Evolutionary conservation across 495 filamentous ascomycete genomes (phyloP), one percentile per base, ranked within the genome.

Genomic region (Bathelium albidoporum): DNA sequence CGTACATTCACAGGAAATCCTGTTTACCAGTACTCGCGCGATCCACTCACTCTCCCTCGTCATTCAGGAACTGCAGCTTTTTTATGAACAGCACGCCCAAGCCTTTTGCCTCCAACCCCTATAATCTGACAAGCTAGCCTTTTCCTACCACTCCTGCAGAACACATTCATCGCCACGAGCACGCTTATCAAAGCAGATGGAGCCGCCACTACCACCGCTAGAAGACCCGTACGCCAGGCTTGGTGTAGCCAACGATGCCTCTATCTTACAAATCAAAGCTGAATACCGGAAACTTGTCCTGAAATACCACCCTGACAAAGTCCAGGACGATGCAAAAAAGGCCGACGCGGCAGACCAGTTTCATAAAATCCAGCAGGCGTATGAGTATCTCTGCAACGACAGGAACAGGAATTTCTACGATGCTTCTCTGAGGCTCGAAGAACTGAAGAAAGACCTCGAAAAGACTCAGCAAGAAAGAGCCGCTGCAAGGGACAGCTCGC

Each of bases 251-350:
- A 88, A 85, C 70, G 84, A 89, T 73, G 90, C 90, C 44, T 81
- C 87, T 59, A 74, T 87, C 24, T 69, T 85, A 28, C 83, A 86
- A 64, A 93, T 98, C 72, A 86, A 90, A 65, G 78, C 81, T 55
- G 87, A 90, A 20, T 88, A 97, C 78, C 88, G 90, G 65, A 97
- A 96, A 76, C 87, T 96, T 28, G 92, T 90, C 60, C 83, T 97
- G 62, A 91, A 90, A 76, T 92, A 86, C 72, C 94, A 98, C 72
- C 94, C 94, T 34, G 94, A 98, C 80, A 97, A 97, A 78, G 83
- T 97, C 59, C 84, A 90, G 69, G 88, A 95, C 65, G 81, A 86
- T 67, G 79, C 86, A 31, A 76, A 81, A 61, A 86, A 86, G 63
- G 78, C 76, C 60, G 76, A 82, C 66, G 94, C 91, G 71, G 82